Conservation (phyloP, 176 grass and related monocot species). For the Tillandsia fasciculata region DNA sequence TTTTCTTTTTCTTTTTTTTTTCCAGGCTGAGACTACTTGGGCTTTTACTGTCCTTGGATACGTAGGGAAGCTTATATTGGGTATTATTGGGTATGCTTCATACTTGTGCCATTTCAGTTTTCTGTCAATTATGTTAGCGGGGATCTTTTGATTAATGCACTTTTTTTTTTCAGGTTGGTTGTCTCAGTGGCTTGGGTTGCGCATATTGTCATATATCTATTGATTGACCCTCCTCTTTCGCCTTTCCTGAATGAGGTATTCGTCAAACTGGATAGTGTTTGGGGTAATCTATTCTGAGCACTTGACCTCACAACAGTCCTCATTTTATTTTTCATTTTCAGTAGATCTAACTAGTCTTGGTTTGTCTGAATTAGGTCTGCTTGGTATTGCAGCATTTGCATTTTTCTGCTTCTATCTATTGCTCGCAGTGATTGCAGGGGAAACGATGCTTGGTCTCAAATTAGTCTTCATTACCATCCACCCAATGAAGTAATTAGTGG, state of each 20-base stretch:
- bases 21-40: constrained; percentile 91
- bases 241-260: constrained; percentile 98
- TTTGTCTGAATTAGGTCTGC: constrained; percentile 58
- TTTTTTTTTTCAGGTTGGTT: constrained; percentile 54
- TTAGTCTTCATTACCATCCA: constrained; percentile 98
- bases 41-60: constrained; percentile 90
- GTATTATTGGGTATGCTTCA: constrained; percentile 70
- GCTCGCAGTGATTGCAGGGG: constrained; percentile 93
- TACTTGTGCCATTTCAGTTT: background rate
- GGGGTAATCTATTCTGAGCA: constrained; percentile 50
- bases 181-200: constrained; percentile 93
- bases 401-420: constrained; percentile 99
- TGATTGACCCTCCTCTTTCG: constrained; percentile 81
- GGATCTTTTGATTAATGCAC: constrained; percentile 2
- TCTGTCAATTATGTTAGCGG: background rate
- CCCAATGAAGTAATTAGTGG: constrained; percentile 88
- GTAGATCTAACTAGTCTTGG: constrained; percentile 10
- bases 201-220: constrained; percentile 92
- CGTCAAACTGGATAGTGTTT: constrained; percentile 82
- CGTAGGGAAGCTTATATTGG: constrained; percentile 74
- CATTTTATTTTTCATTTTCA: constrained; percentile 5
- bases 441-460: constrained; percentile 97
- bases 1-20: constrained; percentile 7
- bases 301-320: constrained; percentile 2
- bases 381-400: constrained; percentile 94